Base-by-base conservation (phyloP, 1,139 yeast genomes). In the Yamadazyma atlantica region DNA sequence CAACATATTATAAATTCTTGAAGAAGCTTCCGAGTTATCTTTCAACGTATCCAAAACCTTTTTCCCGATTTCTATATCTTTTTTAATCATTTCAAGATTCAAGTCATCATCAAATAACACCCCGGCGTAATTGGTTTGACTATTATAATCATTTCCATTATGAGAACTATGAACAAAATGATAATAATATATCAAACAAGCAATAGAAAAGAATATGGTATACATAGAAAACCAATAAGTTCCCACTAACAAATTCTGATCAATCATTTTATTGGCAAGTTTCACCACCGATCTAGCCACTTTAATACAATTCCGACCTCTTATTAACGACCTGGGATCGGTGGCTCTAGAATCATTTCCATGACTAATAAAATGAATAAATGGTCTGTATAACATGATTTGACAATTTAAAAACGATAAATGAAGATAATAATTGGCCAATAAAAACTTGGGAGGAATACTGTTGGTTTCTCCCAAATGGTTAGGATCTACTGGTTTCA, bases 161-260 rank as follows among this genome's bases (percentile, higher is more conserved):
- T 51, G 51, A 31, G 60, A 57, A 48, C 67, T 66, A 48, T 69
- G 68, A 4, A 75, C 75, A 58, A 85, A 94, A 58, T 87, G 96
- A 42, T 82, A 85, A 55, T 87, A 89, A 54, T 85, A 89, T 8
- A 87, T 80, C 51, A 89, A 69, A 50, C 95, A 86, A 0, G 96
- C 95, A 39, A 89, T 89, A 3, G 95, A 82, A 57, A 87, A 89
- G 58, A 89, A 89, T n/a, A 89, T 84, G 0, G 96, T 87, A 58
- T 89, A 89, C 60, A 85, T 84, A 12, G 94, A 83, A 56, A 88
- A 89, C 96, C 96, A 88, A 58, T 89, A 89, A 2, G 96, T 86
- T 1, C 96, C 96, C 44, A 85, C 80, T 39, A 89, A 67, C 54
- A 87, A 72, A 43, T 84, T 75, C 44, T 81, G 80, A 45, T 79